These are phyloP conservation scores for Fusarium heterosporum DNA, from an alignment of 2,329 filamentous ascomycete genomes.

Conservation along the genomic window DNA sequence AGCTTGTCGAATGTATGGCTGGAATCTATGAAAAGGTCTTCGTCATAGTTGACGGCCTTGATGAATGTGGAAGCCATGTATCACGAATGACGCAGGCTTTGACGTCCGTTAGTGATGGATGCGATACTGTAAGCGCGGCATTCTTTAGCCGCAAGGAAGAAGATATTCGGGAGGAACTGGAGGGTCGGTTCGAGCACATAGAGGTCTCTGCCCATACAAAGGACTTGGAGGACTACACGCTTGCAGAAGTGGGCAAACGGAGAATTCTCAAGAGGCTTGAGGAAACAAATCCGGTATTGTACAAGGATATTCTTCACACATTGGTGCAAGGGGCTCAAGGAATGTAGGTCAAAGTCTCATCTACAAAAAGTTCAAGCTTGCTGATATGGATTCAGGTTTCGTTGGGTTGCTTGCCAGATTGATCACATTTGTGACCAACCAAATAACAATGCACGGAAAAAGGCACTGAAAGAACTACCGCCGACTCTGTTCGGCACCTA, in stretches of 20 bases:
- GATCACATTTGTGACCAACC: conserved; percentile 12
- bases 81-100: not conserved
- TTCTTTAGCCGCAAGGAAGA: conserved; percentile 18
- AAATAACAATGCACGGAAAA: conserved; percentile 8
- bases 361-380: no score
- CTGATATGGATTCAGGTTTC: conserved; percentile 5
- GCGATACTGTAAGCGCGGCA: not conserved
- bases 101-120: not conserved
- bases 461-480: conserved; percentile 1
- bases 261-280: not conserved
- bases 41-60: conserved; percentile 12
- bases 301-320: not conserved
- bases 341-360: conserved; percentile 4
- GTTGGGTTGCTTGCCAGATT: conserved; percentile 25
- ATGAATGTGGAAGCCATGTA: conserved; percentile 15
- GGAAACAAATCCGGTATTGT: not conserved
- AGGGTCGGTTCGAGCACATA: not conserved
- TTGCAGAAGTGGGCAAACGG: conserved; percentile 7
- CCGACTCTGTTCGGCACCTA: conserved; percentile 18
- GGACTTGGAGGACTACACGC: conserved; percentile 12
- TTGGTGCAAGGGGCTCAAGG: conserved; percentile 9
- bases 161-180: conserved; percentile 1
- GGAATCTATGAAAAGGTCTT: conserved; percentile 2
- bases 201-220: conserved; percentile 15
- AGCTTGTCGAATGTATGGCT: not conserved